Evolutionary conservation across 441 rosid genomes (phyloP).

Genomic region (Manihot esculenta): DNA sequence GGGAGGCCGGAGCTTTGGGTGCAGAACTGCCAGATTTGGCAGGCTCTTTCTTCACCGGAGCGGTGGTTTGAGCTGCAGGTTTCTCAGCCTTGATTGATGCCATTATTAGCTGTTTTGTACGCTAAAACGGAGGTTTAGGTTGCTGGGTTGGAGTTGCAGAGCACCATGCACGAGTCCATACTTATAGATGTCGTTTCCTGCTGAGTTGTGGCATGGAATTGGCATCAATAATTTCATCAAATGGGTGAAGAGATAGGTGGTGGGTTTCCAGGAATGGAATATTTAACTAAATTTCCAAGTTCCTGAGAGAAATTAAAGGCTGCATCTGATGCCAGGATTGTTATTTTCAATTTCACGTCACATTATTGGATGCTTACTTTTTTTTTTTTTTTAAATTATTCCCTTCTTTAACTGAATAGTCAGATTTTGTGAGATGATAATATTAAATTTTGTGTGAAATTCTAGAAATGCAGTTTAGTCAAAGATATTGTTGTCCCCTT

Average conservation of each 20-base stretch:
- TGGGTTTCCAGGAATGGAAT: slow-evolving; percentile 27
- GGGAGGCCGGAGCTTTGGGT: slow-evolving; percentile 39
- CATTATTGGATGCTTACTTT: no score
- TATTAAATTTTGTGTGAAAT: no score
- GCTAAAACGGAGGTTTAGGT: neutral
- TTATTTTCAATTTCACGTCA: no score
- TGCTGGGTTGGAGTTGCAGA: slow-evolving; percentile 10
- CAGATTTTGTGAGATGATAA: no score
- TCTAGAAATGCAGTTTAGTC: no score
- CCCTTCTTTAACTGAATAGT: no score
- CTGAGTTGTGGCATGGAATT: slow-evolving; percentile 7
- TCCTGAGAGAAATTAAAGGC: neutral
- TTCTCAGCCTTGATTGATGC: slow-evolving; percentile 48
- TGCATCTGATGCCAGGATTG: no score
- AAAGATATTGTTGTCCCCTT: no score
- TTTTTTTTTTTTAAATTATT: no score
- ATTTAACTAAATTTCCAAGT: neutral
- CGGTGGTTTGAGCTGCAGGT: slow-evolving; percentile 30
- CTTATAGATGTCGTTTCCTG: slow-evolving; percentile 29
- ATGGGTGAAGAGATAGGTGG: slow-evolving; percentile 3
- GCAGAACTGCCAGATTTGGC: slow-evolving; percentile 21
- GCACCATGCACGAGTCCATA: slow-evolving; percentile 9
- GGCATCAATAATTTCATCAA: slow-evolving; percentile 23
- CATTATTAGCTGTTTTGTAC: slow-evolving; percentile 17
- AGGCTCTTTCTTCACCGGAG: slow-evolving; percentile 32